Evolutionary conservation across 495 filamentous ascomycete species (phyloP).

Genomic region (Aspergillus bridgeri): DNA sequence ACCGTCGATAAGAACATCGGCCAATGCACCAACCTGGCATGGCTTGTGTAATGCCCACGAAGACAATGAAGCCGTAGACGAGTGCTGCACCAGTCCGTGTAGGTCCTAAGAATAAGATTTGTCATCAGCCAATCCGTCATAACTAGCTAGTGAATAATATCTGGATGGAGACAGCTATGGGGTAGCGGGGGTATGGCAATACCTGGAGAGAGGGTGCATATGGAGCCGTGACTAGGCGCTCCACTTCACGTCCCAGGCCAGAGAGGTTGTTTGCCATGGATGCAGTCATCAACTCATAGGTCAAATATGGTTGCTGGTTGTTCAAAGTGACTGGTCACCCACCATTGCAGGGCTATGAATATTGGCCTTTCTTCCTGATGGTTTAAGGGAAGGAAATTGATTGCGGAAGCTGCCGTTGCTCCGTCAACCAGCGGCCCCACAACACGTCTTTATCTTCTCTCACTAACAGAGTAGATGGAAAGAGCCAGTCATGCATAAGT

Average conservation of each 20-base stretch:
- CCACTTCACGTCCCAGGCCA: conserved; percentile 31
- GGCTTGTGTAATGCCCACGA: conserved; percentile 44
- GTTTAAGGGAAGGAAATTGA: conserved; percentile 5
- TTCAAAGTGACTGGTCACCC: not conserved
- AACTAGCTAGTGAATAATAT: no score
- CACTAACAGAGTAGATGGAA: not conserved
- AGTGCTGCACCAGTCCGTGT: conserved; percentile 24
- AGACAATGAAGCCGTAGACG: conserved; percentile 16
- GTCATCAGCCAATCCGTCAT: conserved; percentile 5
- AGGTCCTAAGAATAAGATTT: conserved; percentile 32
- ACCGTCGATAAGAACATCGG: conserved; percentile 41
- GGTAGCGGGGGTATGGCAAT: conserved; percentile 9
- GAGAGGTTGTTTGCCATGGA: conserved; percentile 14
- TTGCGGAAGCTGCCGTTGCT: conserved; percentile 1
- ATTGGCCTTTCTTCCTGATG: not conserved
- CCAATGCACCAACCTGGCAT: conserved; percentile 43
- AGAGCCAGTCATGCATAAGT: no score
- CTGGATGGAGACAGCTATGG: conserved; percentile 3
- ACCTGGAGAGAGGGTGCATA: conserved; percentile 45
- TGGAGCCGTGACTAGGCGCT: conserved; percentile 40
- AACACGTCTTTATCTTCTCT: not conserved
- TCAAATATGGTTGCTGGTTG: not conserved
- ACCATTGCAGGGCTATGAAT: not conserved
- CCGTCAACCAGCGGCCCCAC: conserved; percentile 1
- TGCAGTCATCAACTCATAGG: not conserved